Conservation (phyloP, 179 eudicot genomes). For the Corrigiola litoralis region DNA sequence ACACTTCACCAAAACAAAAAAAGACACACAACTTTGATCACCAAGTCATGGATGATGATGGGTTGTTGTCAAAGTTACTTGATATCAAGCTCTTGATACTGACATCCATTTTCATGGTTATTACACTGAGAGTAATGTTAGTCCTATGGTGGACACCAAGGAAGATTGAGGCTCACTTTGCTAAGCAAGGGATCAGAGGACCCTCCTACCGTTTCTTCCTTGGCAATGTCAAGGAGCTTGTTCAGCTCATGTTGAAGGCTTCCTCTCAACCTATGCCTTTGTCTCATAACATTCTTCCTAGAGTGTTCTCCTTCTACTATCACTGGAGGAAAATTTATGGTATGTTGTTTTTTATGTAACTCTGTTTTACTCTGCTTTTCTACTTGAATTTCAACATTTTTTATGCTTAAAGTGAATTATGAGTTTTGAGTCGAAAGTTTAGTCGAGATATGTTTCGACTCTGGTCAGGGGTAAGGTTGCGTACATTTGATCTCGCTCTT, state of each 20-base stretch:
- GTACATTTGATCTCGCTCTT: neutral
- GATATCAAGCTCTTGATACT: conserved; percentile 26
- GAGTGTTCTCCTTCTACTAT: conserved; percentile 80
- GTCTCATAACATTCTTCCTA: conserved; percentile 76
- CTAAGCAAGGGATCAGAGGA: conserved; percentile 78
- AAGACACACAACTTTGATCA: neutral
- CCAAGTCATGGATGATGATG: conserved; percentile 20
- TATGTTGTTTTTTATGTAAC: conserved; percentile 8
- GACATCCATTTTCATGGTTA: conserved; percentile 14
- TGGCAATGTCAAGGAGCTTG: conserved; percentile 80
- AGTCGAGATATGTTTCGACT: no score
- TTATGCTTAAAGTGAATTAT: neutral
- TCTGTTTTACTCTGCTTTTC: neutral
- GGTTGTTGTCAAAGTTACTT: conserved; percentile 2
- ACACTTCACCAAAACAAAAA: neutral
- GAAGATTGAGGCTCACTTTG: conserved; percentile 53
- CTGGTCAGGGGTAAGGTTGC: neutral
- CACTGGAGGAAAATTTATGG: conserved; percentile 85
- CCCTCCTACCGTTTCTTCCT: conserved; percentile 70
- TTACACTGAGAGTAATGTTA: conserved; percentile 32
- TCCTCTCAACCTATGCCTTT: conserved; percentile 63
- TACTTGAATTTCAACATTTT: neutral
- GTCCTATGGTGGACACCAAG: conserved; percentile 81
- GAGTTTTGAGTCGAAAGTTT: neutral
- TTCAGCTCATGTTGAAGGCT: conserved; percentile 61